Base-by-base conservation (phyloP, 331 rosid genomes). In the Pyrus hybrid region DNA sequence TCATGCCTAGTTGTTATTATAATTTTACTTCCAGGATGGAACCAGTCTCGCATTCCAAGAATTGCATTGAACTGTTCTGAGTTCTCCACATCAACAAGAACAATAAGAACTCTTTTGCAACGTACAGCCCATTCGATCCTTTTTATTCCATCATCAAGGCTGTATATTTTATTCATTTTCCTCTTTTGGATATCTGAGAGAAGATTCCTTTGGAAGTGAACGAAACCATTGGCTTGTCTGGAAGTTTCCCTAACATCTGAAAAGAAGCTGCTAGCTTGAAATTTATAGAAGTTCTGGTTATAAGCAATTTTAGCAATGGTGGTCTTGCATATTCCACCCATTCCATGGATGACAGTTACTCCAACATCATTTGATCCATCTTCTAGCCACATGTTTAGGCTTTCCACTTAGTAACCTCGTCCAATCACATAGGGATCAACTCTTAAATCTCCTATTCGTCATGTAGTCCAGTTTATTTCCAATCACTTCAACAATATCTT, bases 311-410 rank as follows among this genome's bases (percentile, higher is more conserved):
- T 75, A 14, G 78, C 78, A 16, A 71, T 56, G 25, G 75, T 54
- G 63, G 75, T 54, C 32, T 71, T 71, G 41, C 65, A 66, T 8
- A 71, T 64, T 8, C 71, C 78, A 16, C 78, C 64, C 66, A 75
- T 64, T 2, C 72, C 78, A 64, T 13, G 25, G 30, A 75, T 6
- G 25, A 53, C 64, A 4, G 54, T 16, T 23, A 64, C 22, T 1
- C n/a, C 41, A 63, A 29, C 61, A 10, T 30, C 64, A 75, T 51
- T 17, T 26, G 32, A 64, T 53, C 58, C 58, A 45, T 28, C 21
- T 21, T 7, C 37, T 2, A 53, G 11, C 21, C 66, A 33, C 60
- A 28, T 41, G 54, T 45, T 75, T 4, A 12, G 29, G 43, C 7
- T 3, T 26, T 29, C 0, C 23, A 75, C 69, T 13, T 30, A 58